Conservation (phyloP, 768 basidiomycete genomes). For the Daedaleopsis nitida region DNA sequence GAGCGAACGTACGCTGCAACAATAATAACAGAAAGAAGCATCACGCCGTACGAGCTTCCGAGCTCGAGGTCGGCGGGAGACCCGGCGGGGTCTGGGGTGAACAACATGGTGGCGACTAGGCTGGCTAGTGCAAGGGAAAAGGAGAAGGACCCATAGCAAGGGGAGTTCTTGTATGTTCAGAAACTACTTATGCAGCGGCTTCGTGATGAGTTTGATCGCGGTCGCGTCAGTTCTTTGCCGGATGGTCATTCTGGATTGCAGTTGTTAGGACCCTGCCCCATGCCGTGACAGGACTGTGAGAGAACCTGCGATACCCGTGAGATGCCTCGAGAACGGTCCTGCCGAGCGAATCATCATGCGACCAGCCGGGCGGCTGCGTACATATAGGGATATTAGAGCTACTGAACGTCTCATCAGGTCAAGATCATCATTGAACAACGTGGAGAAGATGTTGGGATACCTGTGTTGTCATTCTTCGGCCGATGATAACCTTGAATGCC, state of each 20-base stretch:
- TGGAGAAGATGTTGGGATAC: too few species aligned
- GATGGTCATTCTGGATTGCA: background rate
- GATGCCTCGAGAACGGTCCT: too few species aligned
- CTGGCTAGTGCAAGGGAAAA: background rate
- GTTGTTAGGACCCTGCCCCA: too few species aligned
- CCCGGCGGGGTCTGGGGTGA: background rate
- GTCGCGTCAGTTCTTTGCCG: background rate
- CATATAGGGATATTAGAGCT: too few species aligned
- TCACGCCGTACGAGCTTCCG: constrained; percentile 15
- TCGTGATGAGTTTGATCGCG: background rate
- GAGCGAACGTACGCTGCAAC: constrained; percentile 7
- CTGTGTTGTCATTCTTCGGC: too few species aligned
- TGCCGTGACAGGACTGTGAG: too few species aligned
- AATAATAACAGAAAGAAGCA: constrained; percentile 19
- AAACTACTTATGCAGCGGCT: background rate
- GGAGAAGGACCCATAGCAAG: background rate
- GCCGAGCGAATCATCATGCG: too few species aligned
- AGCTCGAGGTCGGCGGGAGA: constrained; percentile 9
- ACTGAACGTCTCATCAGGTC: too few species aligned
- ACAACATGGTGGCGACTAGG: background rate
- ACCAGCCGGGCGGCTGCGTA: too few species aligned
- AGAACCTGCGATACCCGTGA: too few species aligned
- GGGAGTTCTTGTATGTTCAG: background rate
- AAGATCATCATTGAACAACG: too few species aligned
- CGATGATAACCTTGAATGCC: too few species aligned